Evolutionary conservation across 2,329 filamentous ascomycete species (phyloP).

Genomic region (Sclerotinia minor): DNA sequence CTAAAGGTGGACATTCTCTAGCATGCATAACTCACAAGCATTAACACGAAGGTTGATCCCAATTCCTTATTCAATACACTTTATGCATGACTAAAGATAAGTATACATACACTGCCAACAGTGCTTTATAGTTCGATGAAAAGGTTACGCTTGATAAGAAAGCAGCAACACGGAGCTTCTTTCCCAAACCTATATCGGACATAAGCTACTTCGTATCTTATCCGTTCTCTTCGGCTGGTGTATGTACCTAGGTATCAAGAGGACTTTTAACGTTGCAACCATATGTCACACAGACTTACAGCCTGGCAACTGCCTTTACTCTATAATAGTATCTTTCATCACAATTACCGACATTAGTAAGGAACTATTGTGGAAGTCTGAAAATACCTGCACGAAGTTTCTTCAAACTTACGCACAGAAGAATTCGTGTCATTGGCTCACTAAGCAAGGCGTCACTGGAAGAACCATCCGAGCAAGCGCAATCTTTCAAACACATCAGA

Average conservation of each 20-base stretch:
- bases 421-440: background rate
- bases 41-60: slow-evolving; percentile 1
- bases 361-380: background rate
- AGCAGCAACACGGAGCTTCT: background rate
- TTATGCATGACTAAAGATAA: slow-evolving; percentile 1
- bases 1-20: slow-evolving; percentile 1
- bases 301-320: no score
- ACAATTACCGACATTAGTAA: slow-evolving; percentile 16
- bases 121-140: background rate
- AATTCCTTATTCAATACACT: background rate
- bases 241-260: background rate
- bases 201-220: background rate
- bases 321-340: background rate
- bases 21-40: slow-evolving; percentile 8
- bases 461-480: slow-evolving; percentile 5
- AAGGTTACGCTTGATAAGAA: background rate
- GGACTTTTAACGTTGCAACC: background rate
- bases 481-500: slow-evolving; percentile 4
- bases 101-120: background rate
- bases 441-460: background rate
- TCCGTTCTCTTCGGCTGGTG: no score
- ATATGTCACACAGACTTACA: background rate
- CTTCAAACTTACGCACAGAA: slow-evolving; percentile 16
- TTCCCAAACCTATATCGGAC: background rate
- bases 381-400: background rate